phyloP scores from a whole-genome alignment of 371 early-diverging fungal genomes.

The Enterospora canceri region DNA sequence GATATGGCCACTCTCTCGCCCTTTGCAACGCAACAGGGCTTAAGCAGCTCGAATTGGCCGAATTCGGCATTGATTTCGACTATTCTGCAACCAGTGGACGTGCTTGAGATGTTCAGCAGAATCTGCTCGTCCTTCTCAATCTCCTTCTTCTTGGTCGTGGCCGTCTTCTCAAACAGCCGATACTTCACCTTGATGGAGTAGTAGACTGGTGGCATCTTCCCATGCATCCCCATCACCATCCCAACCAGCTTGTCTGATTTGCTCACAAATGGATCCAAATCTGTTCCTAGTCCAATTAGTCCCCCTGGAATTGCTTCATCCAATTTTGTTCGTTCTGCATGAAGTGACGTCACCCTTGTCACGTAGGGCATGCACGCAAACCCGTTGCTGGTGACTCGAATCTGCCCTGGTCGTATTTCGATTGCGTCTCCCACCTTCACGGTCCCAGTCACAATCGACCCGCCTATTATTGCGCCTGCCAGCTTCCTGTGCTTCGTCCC shows the following conservation, averaged over 20 bases:
- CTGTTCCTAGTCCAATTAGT: conserved; percentile 95
- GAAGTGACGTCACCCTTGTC: conserved; percentile 74
- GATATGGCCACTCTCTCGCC: conserved; percentile 92
- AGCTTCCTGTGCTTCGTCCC: conserved; percentile 84
- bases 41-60: conserved; percentile 71
- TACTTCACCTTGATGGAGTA: conserved; percentile 84
- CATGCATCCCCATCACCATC: conserved; percentile 87
- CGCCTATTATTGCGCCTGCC: conserved; percentile 98
- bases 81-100: conserved; percentile 84
- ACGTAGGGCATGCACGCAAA: conserved; percentile 77
- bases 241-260: conserved; percentile 96
- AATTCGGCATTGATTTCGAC: conserved; percentile 68
- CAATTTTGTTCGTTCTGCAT: conserved; percentile 79
- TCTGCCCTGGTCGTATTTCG: conserved; percentile 95
- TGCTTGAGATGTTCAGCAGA: conserved; percentile 93
- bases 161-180: conserved; percentile 80
- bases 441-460: conserved; percentile 85
- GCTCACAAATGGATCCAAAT: conserved; percentile 91
- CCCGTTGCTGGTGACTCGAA: conserved; percentile 72
- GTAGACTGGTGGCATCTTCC: conserved; percentile 83
- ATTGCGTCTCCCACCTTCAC: conserved; percentile 85
- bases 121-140: conserved; percentile 80
- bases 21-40: conserved; percentile 87
- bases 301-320: conserved; percentile 98
- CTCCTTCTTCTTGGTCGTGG: conserved; percentile 74